Conservation (phyloP, 2,329 filamentous ascomycete species). For the Phaeosphaeriaceae sp. region DNA sequence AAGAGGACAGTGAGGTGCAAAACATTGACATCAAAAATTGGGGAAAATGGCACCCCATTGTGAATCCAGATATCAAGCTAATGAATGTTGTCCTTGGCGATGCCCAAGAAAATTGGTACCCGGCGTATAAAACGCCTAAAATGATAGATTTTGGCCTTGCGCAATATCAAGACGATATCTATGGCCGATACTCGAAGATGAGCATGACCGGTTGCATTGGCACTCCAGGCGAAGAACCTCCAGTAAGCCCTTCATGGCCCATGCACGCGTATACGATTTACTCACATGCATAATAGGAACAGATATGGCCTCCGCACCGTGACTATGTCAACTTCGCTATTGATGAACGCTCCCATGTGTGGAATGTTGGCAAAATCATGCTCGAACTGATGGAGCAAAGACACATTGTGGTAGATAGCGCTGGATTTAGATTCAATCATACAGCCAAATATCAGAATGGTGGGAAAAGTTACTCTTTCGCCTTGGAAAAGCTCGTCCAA, state of each 20-base stretch:
- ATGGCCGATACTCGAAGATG: not conserved
- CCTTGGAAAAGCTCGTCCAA: not conserved
- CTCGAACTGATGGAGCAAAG: not conserved
- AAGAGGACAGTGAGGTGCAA: not conserved
- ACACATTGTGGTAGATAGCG: too few relatives aligned
- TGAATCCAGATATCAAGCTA: constrained; percentile 13
- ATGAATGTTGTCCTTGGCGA: constrained; percentile 6
- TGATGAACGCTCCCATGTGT: not conserved
- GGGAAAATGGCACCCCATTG: not conserved
- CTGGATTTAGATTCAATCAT: not conserved
- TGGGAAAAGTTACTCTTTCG: not conserved
- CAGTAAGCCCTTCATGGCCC: not conserved
- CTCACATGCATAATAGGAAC: not conserved
- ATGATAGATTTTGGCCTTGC: constrained; percentile 6
- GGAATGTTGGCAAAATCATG: constrained; percentile 1
- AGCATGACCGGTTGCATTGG: not conserved
- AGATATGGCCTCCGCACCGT: not conserved
- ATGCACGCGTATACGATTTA: not conserved
- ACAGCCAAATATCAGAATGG: not conserved
- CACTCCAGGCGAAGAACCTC: not conserved
- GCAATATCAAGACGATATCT: not conserved
- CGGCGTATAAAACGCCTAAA: constrained; percentile 1
- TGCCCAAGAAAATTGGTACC: not conserved
- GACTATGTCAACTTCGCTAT: not conserved
- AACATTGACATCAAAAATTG: not conserved